phyloP scores from a whole-genome alignment of 2,329 filamentous ascomycete species.

The Dactylella cylindrospora region DNA sequence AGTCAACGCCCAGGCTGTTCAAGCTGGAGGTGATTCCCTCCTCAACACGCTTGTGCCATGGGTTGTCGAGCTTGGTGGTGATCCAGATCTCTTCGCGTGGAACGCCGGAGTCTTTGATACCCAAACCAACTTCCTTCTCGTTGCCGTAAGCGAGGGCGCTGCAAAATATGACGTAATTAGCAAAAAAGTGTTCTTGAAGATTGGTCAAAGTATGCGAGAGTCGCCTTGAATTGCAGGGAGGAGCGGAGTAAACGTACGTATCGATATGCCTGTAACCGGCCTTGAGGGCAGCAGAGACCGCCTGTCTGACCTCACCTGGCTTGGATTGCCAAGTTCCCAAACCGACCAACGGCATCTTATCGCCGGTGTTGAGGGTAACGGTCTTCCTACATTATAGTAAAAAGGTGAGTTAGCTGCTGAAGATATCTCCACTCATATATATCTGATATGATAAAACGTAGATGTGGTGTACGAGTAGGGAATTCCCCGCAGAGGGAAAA shows the following conservation, averaged over 20 bases:
- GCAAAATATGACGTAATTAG: slow-evolving; percentile 15
- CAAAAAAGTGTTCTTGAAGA: too few species aligned
- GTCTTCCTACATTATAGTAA: slow-evolving; percentile 54
- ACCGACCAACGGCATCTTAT: slow-evolving; percentile 74
- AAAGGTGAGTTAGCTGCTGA: too few species aligned
- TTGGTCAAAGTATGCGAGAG: too few species aligned
- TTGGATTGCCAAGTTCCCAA: slow-evolving; percentile 78
- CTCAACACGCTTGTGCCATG: slow-evolving; percentile 70
- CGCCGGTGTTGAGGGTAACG: slow-evolving; percentile 73
- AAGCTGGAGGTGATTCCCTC: slow-evolving; percentile 60
- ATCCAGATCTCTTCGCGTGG: slow-evolving; percentile 68
- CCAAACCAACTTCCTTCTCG: slow-evolving; percentile 67
- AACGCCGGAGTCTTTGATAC: slow-evolving; percentile 65
- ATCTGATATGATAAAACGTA: neutral
- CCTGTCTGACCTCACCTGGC: slow-evolving; percentile 67
- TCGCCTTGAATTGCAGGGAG: too few species aligned
- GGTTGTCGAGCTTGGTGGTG: slow-evolving; percentile 81
- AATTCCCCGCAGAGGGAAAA: neutral
- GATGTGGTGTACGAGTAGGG: neutral
- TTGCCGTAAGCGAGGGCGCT: slow-evolving; percentile 74
- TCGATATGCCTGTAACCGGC: slow-evolving; percentile 75
- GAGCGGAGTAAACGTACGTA: slow-evolving; percentile 54
- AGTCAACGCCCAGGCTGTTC: slow-evolving; percentile 47
- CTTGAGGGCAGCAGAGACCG: slow-evolving; percentile 69
- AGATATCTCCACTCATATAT: neutral